These are phyloP conservation scores for Talaromyces nanjingensis DNA, from an alignment of 495 filamentous ascomycete genomes.

Conservation along the genomic window DNA sequence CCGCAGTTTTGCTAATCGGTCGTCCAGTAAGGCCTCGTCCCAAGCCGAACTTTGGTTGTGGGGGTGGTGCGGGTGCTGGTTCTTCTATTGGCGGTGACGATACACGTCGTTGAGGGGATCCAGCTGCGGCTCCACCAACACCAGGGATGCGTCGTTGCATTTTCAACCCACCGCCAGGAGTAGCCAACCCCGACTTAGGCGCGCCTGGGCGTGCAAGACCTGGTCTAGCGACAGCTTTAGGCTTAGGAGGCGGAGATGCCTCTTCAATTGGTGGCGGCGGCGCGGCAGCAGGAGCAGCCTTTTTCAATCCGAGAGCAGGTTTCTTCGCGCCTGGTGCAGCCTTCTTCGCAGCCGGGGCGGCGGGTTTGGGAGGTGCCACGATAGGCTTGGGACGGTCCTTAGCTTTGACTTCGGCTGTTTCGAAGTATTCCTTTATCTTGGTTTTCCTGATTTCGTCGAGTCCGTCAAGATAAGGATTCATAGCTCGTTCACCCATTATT, in stretches of 20 bases:
- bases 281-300: slow-evolving; percentile 50
- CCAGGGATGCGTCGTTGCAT: slow-evolving; percentile 58
- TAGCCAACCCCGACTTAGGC: slow-evolving; percentile 41
- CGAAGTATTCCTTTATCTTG: slow-evolving; percentile 93
- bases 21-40: slow-evolving; percentile 75
- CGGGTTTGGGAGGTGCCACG: slow-evolving; percentile 53
- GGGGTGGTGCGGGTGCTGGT: slow-evolving; percentile 38
- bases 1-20: slow-evolving; percentile 74
- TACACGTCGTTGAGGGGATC: slow-evolving; percentile 59
- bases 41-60: slow-evolving; percentile 60
- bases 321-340: slow-evolving; percentile 42
- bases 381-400: slow-evolving; percentile 92
- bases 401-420: slow-evolving; percentile 88
- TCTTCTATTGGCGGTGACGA: slow-evolving; percentile 50
- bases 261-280: slow-evolving; percentile 47
- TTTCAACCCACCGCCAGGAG: slow-evolving; percentile 58
- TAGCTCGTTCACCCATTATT: slow-evolving; percentile 94
- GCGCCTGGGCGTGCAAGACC: slow-evolving; percentile 15
- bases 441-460: slow-evolving; percentile 93
- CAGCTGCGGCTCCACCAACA: slow-evolving; percentile 43
- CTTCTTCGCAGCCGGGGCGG: slow-evolving; percentile 38
- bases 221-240: slow-evolving; percentile 59
- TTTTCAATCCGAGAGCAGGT: slow-evolving; percentile 42
- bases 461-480: slow-evolving; percentile 91
- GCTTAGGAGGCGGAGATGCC: slow-evolving; percentile 52